Evolutionary conservation across 2,329 filamentous ascomycete species (phyloP).

Genomic region (Dendryphion nanum): DNA sequence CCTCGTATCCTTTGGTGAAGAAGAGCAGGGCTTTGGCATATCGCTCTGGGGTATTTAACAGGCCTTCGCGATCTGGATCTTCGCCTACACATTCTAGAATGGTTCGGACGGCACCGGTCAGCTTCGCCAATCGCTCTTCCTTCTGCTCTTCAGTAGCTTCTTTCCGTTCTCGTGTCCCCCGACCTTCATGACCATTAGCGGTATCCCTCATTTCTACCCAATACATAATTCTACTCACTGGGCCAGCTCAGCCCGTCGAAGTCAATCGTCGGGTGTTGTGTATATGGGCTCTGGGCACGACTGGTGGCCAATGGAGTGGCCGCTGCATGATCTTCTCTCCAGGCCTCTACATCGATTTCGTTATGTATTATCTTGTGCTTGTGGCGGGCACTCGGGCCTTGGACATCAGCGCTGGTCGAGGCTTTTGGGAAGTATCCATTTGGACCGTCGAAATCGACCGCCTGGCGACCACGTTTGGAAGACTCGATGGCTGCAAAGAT

Average conservation of each 20-base stretch:
- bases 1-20: slow-evolving; percentile 95
- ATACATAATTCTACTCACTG: slow-evolving; percentile 35
- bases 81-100: slow-evolving; percentile 67
- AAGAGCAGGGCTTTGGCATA: slow-evolving; percentile 96
- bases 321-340: slow-evolving; percentile 51
- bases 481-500: slow-evolving; percentile 59
- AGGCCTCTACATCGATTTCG: slow-evolving; percentile 48
- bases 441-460: slow-evolving; percentile 44
- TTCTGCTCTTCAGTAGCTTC: slow-evolving; percentile 60
- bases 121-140: slow-evolving; percentile 56
- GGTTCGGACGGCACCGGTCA: slow-evolving; percentile 62
- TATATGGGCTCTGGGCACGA: slow-evolving; percentile 51
- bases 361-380: slow-evolving; percentile 19
- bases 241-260: slow-evolving; percentile 58
- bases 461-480: slow-evolving; percentile 52
- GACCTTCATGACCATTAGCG: slow-evolving; percentile 43
- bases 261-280: slow-evolving; percentile 51
- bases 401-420: slow-evolving; percentile 13
- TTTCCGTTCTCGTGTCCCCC: slow-evolving; percentile 62
- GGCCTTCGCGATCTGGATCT: slow-evolving; percentile 62
- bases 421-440: slow-evolving; percentile 28
- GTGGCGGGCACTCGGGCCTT: slow-evolving; percentile 14
- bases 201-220: not conserved
- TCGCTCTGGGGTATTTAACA: slow-evolving; percentile 70
- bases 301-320: slow-evolving; percentile 55